Percentiles rank a stretch among this genome's conserved stretches.
These are phyloP conservation scores for Pseudocercospora musae DNA, from an alignment of 2,329 filamentous ascomycete species.

Conservation along the genomic window DNA sequence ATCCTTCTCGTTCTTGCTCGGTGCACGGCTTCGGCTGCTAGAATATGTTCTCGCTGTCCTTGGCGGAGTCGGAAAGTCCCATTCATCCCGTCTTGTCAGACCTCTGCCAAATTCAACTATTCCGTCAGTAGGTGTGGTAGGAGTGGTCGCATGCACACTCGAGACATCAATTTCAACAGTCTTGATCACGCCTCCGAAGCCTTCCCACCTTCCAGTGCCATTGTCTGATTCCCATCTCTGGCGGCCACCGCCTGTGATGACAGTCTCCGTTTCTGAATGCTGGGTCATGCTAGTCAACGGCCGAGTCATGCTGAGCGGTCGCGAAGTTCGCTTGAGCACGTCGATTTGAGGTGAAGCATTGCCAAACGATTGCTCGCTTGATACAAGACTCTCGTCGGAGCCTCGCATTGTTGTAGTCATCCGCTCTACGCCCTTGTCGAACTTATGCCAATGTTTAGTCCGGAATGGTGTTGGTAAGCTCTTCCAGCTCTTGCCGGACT, in stretches of 20 bases:
- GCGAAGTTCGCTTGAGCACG: neutral
- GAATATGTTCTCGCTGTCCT: neutral
- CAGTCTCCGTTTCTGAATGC: neutral
- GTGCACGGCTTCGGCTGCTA: neutral
- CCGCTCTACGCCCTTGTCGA: constrained; percentile 6
- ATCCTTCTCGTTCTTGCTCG: neutral
- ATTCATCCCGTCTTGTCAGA: constrained; percentile 15
- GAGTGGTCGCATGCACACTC: constrained; percentile 1
- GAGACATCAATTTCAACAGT: constrained; percentile 17
- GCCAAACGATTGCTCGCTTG: neutral
- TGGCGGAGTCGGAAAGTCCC: constrained; percentile 8
- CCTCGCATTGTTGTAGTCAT: constrained; percentile 5
- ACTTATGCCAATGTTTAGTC: constrained; percentile 1
- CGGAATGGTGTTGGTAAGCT: neutral
- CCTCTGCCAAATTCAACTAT: constrained; percentile 13
- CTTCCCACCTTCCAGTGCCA: constrained; percentile 14
- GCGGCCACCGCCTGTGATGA: constrained; percentile 11
- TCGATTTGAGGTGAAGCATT: neutral
- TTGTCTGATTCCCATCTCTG: constrained; percentile 13
- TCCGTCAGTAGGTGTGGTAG: neutral
- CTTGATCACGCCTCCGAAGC: constrained; percentile 16
- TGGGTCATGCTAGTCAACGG: constrained; percentile 2
- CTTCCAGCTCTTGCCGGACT: constrained; percentile 4
- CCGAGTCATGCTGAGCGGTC: constrained; percentile 9
- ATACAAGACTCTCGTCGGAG: neutral